These are phyloP conservation scores for Pugionium dolabratum DNA, from an alignment of 345 rosid species.

Conservation along the genomic window DNA sequence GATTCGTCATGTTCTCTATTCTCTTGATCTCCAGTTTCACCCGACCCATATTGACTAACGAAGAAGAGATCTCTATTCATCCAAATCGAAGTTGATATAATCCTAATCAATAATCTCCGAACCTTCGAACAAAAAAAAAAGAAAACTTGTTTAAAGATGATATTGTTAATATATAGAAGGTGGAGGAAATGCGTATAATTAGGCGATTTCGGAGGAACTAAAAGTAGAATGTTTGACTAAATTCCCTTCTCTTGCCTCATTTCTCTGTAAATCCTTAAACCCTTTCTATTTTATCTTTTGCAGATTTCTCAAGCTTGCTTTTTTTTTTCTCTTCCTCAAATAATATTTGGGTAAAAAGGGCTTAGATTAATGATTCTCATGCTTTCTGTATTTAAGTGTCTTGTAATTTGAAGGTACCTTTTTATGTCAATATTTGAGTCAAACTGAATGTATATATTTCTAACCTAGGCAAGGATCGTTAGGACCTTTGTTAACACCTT, in stretches of 20 bases:
- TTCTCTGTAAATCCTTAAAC: not conserved
- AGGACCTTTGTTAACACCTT: not conserved
- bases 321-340: not conserved
- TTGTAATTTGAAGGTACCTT: not conserved
- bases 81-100: not conserved
- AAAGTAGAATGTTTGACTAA: constrained; percentile 28
- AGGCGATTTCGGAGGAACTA: constrained; percentile 21
- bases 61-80: constrained; percentile 3
- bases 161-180: constrained; percentile 17
- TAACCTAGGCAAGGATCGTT: not conserved
- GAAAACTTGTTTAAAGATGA: not conserved
- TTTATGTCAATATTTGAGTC: not conserved
- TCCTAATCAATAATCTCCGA: constrained; percentile 23
- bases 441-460: too few relatives aligned
- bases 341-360: not conserved
- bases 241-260: not conserved
- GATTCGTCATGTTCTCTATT: constrained; percentile 74
- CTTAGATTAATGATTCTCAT: not conserved
- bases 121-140: not conserved
- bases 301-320: not conserved
- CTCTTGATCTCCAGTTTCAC: constrained; percentile 75
- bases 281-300: not conserved
- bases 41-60: constrained; percentile 55
- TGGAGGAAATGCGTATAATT: not conserved
- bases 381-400: not conserved